Base-by-base conservation (phyloP, 768 basidiomycete genomes). In the Mycena rosella region DNA sequence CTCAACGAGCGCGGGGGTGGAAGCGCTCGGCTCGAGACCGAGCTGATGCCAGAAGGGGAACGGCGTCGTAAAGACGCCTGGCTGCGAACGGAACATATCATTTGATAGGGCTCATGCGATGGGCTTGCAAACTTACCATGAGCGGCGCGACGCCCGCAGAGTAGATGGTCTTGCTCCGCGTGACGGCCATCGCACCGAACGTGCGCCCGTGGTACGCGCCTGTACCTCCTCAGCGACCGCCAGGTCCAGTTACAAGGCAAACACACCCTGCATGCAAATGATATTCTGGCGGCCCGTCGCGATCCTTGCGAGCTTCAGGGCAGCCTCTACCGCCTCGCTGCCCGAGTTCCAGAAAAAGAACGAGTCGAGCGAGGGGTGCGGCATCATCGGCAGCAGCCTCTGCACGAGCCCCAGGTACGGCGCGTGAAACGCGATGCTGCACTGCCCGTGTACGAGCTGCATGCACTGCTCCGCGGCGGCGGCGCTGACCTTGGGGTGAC, bases 341-440 rank as follows among this genome's bases (percentile, higher is more conserved):
- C 97, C 97, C 2, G 96, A 96, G 82, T 95, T 98, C 93, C 93
- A 95, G 80, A 98, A 95, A 87, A 96, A 98, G 86, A 98, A 98
- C 27, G 94, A 94, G 77, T 97, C 93, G 34, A 99, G 85, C 1
- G 95, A 96, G 0, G 90, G 86, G 79, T 96, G 82, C 2, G 96
- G 96, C 96, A 99, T 96, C 65, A 92, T 81, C 0, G 96, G 94
- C 15, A 97, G 80, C 9, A 98, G 86, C 60, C 87, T 87, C 77
- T 97, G 88, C 74, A 98, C 92, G 73, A 98, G 92, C 55, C 89
- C 85, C 22, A 98, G 86, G 79, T 97, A 96, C 0, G 96, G 94
- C 69, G 86, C 88, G 73, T 94, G 90, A 83, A 94, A 92, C 7
- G 91, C 92, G 73, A 98, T 95, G 82, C 93, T 93, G 79, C 94